Evolutionary conservation across 1,284 basidiomycete species (phyloP), one percentile per base, ranked within the genome.

Genomic region (Stygiomarasmius scandens): DNA sequence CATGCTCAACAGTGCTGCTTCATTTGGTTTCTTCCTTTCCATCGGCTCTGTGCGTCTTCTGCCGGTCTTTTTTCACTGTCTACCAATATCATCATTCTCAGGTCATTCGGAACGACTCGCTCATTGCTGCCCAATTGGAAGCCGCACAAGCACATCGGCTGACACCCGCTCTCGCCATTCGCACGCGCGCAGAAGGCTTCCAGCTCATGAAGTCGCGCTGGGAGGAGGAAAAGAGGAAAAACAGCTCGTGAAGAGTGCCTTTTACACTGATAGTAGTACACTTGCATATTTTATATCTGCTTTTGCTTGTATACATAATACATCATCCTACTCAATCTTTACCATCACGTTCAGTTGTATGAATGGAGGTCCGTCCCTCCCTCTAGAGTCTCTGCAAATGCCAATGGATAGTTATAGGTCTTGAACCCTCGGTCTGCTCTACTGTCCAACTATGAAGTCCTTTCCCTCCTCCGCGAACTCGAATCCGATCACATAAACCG

Each of bases 1-100:
- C 74, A 97, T 97, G 95, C 82, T 95, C 29, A 89, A 89, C 68
- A 94, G 92, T 64, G 93, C 90, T 12, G 92, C 92, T 3, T 93
- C 91, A 0, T 93, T 93, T 69, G 84, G 84, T 16, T 93, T 93
- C 76, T 93, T 94, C 83, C 83, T 93, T 41, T 80, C 92, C 27
- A 89, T 93, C 63, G 91, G 91, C 63, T 92, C 91, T 23, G 91
- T 92, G 69, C 64, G 86, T 66, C 14, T 55, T 36, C 8, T 49
- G n/a, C 27, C 53, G 25, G 14, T 47, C 50, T 43, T 46, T 50
- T 45, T 46, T 38, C 23, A 43, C 23, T 44, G 55, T 56, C 49
- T 27, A 52, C 59, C 53, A 27, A 22, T 38, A 27, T 57, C 41
- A 59, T 44, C 52, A 58, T 56, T 20, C 43, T n/a, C 56, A 92